Percentiles rank a stretch among this genome's conserved stretches.
phyloP scores from a whole-genome alignment of 176 grass and related monocot genomes.

The Zoysia pacifica region DNA sequence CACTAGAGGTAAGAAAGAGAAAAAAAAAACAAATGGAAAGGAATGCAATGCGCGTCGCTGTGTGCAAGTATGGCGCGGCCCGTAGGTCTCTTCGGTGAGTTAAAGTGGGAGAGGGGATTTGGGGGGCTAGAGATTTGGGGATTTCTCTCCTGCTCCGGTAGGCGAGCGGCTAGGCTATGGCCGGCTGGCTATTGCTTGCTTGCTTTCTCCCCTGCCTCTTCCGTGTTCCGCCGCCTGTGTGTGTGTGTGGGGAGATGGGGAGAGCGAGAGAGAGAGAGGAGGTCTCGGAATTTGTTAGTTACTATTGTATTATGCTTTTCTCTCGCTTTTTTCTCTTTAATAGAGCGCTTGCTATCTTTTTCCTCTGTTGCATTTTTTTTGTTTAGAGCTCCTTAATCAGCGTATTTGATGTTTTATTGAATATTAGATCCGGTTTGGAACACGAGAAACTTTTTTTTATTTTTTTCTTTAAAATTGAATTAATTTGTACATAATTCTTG shows the following conservation, averaged over 20 bases:
- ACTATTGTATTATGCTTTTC: not conserved
- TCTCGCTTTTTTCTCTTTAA: too few species aligned
- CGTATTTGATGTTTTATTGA: too few species aligned
- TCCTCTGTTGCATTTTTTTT: too few species aligned
- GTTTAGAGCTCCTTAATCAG: too few species aligned
- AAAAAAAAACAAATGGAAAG: not conserved
- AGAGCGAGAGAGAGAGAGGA: too few species aligned
- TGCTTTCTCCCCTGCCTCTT: slow-evolving; percentile 24
- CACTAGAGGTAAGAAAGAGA: slow-evolving; percentile 32
- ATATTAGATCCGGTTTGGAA: too few species aligned
- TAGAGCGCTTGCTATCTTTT: too few species aligned
- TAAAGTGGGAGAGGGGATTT: slow-evolving; percentile 30
- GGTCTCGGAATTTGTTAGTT: slow-evolving; percentile 15
- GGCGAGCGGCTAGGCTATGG: not conserved
- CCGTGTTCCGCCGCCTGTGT: too few species aligned
- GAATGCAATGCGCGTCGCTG: slow-evolving; percentile 37
- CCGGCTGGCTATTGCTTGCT: slow-evolving; percentile 1
- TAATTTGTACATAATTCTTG: too few species aligned
- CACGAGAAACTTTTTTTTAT: too few species aligned
- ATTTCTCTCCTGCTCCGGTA: slow-evolving; percentile 23
- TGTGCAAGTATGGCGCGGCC: slow-evolving; percentile 23
- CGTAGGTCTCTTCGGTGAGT: slow-evolving; percentile 32
- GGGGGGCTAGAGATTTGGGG: slow-evolving; percentile 23
- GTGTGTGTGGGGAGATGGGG: too few species aligned
- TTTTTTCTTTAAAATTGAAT: too few species aligned